Conservation (phyloP, 2,329 filamentous ascomycete species). For the Cercospora nicotianae region DNA sequence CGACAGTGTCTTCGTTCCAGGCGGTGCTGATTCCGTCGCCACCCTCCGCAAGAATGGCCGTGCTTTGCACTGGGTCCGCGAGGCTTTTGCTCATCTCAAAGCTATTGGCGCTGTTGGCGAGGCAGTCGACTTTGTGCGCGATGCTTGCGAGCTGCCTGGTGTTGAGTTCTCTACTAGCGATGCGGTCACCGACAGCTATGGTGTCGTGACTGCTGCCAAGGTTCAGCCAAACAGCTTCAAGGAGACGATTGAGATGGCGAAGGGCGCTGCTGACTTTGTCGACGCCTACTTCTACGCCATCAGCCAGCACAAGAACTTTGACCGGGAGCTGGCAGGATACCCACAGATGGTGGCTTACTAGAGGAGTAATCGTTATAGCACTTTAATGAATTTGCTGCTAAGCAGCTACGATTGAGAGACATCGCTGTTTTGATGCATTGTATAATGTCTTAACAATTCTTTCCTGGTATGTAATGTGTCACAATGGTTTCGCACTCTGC, state of each 20-base stretch:
- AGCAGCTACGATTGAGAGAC: neutral
- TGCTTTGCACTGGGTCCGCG: slow-evolving; percentile 72
- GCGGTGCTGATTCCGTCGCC: slow-evolving; percentile 63
- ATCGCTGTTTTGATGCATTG: too few relatives aligned
- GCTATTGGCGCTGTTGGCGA: slow-evolving; percentile 74
- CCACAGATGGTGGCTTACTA: slow-evolving; percentile 68
- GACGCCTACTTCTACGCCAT: slow-evolving; percentile 70
- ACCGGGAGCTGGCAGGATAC: slow-evolving; percentile 71
- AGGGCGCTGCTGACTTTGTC: slow-evolving; percentile 68
- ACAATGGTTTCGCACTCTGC: too few relatives aligned
- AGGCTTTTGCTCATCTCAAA: slow-evolving; percentile 81
- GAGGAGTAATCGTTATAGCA: neutral
- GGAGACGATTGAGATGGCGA: slow-evolving; percentile 63
- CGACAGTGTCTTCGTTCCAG: slow-evolving; percentile 75
- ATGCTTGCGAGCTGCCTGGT: slow-evolving; percentile 48
- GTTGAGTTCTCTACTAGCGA: slow-evolving; percentile 52
- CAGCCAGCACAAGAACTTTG: slow-evolving; percentile 70
- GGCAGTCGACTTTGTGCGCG: slow-evolving; percentile 62
- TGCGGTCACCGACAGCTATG: slow-evolving; percentile 67
- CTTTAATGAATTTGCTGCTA: neutral
- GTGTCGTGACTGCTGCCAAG: slow-evolving; percentile 68
- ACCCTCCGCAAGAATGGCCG: slow-evolving; percentile 69
- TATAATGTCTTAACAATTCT: too few relatives aligned
- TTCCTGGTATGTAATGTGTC: too few relatives aligned
- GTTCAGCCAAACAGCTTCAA: slow-evolving; percentile 58